Conservation (phyloP, 202 grass and related monocot species). For the Saccharum hybrid region DNA sequence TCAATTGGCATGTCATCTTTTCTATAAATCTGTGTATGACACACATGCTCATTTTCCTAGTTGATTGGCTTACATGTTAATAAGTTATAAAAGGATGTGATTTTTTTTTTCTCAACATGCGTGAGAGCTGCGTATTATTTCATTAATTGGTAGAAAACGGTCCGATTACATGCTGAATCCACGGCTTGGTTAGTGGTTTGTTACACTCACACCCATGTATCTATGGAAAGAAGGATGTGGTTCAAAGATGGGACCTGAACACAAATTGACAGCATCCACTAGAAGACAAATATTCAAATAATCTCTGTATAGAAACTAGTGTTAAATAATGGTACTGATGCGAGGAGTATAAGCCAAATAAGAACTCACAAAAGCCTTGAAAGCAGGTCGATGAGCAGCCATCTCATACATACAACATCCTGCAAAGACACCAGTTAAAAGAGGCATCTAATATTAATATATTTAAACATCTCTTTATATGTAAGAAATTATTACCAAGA, state of each 20-base stretch:
- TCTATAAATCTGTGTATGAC: not conserved
- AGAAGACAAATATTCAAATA: conserved; percentile 13
- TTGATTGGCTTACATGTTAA: not conserved
- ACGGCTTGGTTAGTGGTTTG: not conserved
- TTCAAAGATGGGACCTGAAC: conserved; percentile 17
- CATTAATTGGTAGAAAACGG: not conserved
- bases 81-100: not conserved
- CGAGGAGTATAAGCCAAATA: conserved; percentile 21
- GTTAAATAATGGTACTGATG: not conserved
- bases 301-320: not conserved
- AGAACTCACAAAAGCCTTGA: conserved; percentile 99
- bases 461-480: conserved; percentile 20
- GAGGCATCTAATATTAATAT: conserved; percentile 36
- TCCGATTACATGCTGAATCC: not conserved
- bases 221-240: not conserved
- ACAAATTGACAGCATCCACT: conserved; percentile 31
- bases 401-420: no score
- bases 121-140: not conserved
- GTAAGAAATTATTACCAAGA: conserved; percentile 67
- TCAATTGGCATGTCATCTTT: not conserved
- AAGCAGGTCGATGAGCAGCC: conserved; percentile 97
- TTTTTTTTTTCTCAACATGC: not conserved
- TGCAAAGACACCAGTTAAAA: conserved; percentile 51
- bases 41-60: not conserved
- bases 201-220: not conserved